Evolutionary conservation across 352 stramenopile genomes (phyloP).

Genomic region (Globisporangium splendens): DNA sequence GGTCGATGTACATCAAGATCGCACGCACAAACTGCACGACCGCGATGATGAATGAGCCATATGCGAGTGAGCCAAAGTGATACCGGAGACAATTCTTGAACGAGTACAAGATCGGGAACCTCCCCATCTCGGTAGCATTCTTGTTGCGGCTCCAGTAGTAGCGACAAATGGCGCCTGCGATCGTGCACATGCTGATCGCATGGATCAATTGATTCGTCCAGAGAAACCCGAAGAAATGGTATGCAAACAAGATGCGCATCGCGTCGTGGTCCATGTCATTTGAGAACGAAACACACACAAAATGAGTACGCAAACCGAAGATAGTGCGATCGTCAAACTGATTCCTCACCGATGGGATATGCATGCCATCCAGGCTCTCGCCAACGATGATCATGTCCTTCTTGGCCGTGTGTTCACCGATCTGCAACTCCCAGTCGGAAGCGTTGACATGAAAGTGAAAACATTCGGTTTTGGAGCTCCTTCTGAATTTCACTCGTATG

Average conservation of each 20-base stretch:
- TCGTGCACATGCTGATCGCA: constrained; percentile 93
- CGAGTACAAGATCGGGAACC: constrained; percentile 53
- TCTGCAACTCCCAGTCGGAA: constrained; percentile 21
- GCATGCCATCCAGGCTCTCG: constrained; percentile 48
- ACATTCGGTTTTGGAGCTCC: constrained; percentile 43
- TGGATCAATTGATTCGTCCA: constrained; percentile 97
- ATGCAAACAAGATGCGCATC: constrained; percentile 71
- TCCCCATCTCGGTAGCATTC: constrained; percentile 53
- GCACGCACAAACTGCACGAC: constrained; percentile 94
- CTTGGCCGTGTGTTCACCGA: constrained; percentile 37
- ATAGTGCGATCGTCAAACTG: constrained; percentile 17
- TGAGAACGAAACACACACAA: no score
- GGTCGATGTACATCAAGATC: constrained; percentile 90
- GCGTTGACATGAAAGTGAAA: constrained; percentile 34
- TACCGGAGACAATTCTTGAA: constrained; percentile 88
- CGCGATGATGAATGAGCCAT: constrained; percentile 95
- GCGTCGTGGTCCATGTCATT: constrained; percentile 26
- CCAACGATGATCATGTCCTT: constrained; percentile 24
- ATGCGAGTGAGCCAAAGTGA: constrained; percentile 95
- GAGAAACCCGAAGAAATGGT: constrained; percentile 93
- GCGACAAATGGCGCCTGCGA: constrained; percentile 87
- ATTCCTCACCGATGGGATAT: constrained; percentile 54
- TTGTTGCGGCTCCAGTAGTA: constrained; percentile 93
- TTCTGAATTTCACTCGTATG: constrained; percentile 47
- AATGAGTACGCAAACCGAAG: background rate